These are phyloP conservation scores for Misopates orontium DNA, from an alignment of 257 asterid species.

Conservation along the genomic window DNA sequence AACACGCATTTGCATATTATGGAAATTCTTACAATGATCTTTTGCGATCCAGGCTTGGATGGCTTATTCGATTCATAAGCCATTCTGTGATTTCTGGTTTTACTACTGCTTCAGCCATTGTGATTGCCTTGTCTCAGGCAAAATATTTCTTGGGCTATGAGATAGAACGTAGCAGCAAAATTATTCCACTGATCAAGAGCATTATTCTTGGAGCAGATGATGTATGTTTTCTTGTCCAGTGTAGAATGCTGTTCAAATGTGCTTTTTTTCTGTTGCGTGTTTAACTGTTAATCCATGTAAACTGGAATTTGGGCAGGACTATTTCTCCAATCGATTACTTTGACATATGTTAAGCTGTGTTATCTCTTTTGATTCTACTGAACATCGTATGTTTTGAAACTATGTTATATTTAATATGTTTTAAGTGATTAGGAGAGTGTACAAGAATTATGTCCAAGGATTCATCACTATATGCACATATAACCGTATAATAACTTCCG, in stretches of 20 bases:
- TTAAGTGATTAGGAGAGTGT: conserved; percentile 13
- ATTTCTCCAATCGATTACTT: conserved; percentile 15
- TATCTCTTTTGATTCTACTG: background rate
- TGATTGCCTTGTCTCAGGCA: conserved; percentile 93
- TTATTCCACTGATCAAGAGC: conserved; percentile 81
- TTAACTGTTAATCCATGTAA: conserved; percentile 9
- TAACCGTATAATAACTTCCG: background rate
- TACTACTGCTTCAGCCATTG: conserved; percentile 99
- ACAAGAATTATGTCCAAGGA: conserved; percentile 13
- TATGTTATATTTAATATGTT: background rate
- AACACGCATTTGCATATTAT: conserved; percentile 7
- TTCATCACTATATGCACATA: conserved; percentile 24
- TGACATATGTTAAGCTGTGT: conserved; percentile 2
- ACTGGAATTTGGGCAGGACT: background rate
- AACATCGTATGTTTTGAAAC: background rate
- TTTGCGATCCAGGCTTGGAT: conserved; percentile 80
- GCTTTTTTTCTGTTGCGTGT: background rate
- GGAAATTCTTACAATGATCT: conserved; percentile 32
- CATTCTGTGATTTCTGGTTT: conserved; percentile 99
- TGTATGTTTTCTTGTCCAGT: conserved; percentile 49
- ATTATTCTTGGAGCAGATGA: conserved; percentile 79
- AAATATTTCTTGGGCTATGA: conserved; percentile 96
- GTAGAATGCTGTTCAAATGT: conserved; percentile 6
- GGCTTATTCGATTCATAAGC: conserved; percentile 98
- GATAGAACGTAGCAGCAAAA: conserved; percentile 91